Percentiles rank a stretch among this genome's conserved stretches.
These are phyloP conservation scores for Russula abietina DNA, from an alignment of 768 basidiomycete genomes.

Conservation along the genomic window DNA sequence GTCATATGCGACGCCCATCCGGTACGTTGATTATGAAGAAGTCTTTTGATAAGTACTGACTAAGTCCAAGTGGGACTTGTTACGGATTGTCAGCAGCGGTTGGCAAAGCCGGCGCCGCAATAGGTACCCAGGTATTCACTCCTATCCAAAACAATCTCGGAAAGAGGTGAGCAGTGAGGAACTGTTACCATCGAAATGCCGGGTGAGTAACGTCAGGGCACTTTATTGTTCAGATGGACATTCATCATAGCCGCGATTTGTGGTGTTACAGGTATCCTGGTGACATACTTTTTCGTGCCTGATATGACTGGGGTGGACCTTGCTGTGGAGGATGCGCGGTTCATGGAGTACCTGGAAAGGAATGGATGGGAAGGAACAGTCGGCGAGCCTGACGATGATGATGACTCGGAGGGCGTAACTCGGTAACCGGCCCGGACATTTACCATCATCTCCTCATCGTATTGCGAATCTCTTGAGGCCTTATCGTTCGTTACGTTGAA, in stretches of 20 bases:
- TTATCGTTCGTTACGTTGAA: neutral
- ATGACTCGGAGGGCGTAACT: too few species aligned
- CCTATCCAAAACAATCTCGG: constrained; percentile 65
- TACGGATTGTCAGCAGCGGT: constrained; percentile 65
- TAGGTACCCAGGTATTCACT: constrained; percentile 65
- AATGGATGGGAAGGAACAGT: constrained; percentile 64
- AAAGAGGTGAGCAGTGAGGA: constrained; percentile 40
- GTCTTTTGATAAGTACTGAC: constrained; percentile 4
- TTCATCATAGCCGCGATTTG: constrained; percentile 67
- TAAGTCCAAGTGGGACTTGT: constrained; percentile 48
- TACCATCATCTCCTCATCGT: constrained; percentile 9
- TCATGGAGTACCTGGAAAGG: constrained; percentile 51
- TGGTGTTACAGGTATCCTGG: constrained; percentile 53
- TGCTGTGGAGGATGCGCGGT: constrained; percentile 57
- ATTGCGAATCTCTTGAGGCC: neutral
- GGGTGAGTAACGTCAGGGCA: neutral
- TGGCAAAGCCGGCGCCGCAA: constrained; percentile 66
- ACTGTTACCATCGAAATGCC: neutral
- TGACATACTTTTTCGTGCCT: constrained; percentile 64
- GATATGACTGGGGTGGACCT: constrained; percentile 64
- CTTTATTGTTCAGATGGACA: constrained; percentile 44
- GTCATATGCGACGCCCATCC: constrained; percentile 58
- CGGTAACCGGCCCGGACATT: constrained; percentile 1
- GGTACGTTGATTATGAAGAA: constrained; percentile 34
- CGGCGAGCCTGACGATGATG: constrained; percentile 60